Conservation (phyloP, 495 filamentous ascomycete genomes). For the Hyphodiscus hymeniophilus region DNA sequence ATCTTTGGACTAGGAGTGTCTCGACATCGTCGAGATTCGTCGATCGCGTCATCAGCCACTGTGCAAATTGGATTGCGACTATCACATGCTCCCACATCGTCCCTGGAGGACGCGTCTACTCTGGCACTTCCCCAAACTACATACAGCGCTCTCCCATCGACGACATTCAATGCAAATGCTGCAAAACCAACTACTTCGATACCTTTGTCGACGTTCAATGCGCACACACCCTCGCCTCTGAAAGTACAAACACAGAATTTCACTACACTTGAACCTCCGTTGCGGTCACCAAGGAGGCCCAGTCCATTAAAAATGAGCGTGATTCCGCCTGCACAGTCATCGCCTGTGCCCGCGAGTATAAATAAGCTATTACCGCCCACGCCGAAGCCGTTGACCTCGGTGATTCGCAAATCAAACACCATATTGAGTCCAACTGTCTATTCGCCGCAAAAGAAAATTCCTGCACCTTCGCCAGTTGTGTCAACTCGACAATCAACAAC, state of each 20-base stretch:
- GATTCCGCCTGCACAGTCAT: neutral
- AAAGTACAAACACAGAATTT: slow-evolving; percentile 10
- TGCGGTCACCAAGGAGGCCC: slow-evolving; percentile 1
- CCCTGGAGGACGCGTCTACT: slow-evolving; percentile 5
- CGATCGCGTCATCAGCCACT: slow-evolving; percentile 27
- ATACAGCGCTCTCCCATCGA: slow-evolving; percentile 9
- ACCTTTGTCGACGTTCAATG: neutral
- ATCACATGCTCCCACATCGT: slow-evolving; percentile 21
- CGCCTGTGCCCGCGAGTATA: slow-evolving; percentile 1
- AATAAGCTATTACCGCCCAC: slow-evolving; percentile 22
- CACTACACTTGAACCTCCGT: neutral
- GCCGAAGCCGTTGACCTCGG: slow-evolving; percentile 8
- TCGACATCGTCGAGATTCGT: slow-evolving; percentile 26
- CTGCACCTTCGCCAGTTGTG: neutral
- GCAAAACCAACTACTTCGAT: neutral
- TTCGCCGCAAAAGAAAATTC: slow-evolving; percentile 15
- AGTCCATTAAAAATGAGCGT: neutral
- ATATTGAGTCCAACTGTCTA: slow-evolving; percentile 20
- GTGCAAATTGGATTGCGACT: slow-evolving; percentile 33
- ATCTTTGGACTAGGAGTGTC: slow-evolving; percentile 1
- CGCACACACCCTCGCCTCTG: slow-evolving; percentile 9
- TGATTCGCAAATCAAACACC: neutral
- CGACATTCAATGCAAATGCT: slow-evolving; percentile 11
- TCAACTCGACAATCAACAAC: neutral
- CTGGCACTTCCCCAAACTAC: neutral